These are phyloP conservation scores for Acanthamoeba castellanii DNA, from an alignment of 208 protist genomes.

Conservation along the genomic window DNA sequence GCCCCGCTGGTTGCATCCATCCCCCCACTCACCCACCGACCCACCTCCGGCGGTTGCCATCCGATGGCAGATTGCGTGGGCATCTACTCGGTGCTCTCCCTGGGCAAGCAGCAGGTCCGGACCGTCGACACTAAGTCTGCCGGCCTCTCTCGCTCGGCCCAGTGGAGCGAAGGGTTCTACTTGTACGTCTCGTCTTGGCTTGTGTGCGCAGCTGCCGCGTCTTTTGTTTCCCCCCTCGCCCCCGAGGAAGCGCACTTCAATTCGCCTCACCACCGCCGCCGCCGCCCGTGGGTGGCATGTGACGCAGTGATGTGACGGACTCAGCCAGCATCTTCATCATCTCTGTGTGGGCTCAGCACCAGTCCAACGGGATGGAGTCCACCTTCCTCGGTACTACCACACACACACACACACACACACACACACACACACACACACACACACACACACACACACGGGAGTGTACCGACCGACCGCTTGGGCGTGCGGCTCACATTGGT, in stretches of 20 bases:
- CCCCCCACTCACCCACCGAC: too few relatives aligned
- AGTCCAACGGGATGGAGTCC: conserved; percentile 23
- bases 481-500: too few relatives aligned
- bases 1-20: not conserved
- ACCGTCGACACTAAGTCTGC: conserved; percentile 7
- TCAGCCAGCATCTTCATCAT: conserved; percentile 26
- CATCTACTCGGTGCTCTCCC: conserved; percentile 32
- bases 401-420: too few relatives aligned
- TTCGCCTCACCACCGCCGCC: too few relatives aligned
- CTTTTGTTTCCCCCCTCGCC: not conserved
- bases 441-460: too few relatives aligned
- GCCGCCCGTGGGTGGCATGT: not conserved
- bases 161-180: conserved; percentile 44
- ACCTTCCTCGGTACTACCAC: conserved; percentile 19
- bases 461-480: too few relatives aligned
- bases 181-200: not conserved
- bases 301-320: conserved; percentile 9
- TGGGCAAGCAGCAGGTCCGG: conserved; percentile 46
- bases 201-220: not conserved
- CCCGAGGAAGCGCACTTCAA: not conserved
- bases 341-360: conserved; percentile 63
- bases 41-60: too few relatives aligned
- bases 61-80: conserved; percentile 17
- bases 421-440: too few relatives aligned
- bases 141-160: not conserved